phyloP scores from a whole-genome alignment of 192 early-diverging fungal genomes.

The Backusella morwellensis region DNA sequence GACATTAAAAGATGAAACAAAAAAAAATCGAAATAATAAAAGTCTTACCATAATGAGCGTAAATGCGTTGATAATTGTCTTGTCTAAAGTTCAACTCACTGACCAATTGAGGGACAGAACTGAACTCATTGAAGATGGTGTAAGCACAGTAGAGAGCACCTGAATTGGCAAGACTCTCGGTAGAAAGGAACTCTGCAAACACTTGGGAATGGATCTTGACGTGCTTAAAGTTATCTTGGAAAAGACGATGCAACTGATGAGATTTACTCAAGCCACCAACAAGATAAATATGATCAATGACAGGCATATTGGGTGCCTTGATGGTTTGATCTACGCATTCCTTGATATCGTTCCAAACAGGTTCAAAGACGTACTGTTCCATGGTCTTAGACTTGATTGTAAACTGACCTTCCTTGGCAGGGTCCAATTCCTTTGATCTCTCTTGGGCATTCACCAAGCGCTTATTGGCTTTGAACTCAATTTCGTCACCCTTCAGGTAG shows the following conservation, averaged over 20 bases:
- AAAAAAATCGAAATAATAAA: background rate
- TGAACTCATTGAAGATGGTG: background rate
- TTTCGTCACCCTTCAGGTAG: background rate
- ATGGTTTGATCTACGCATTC: background rate
- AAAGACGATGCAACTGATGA: background rate
- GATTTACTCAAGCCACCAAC: slow-evolving; percentile 3
- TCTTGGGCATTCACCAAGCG: background rate
- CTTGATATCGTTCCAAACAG: slow-evolving; percentile 1
- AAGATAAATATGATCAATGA: background rate
- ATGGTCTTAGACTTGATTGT: background rate
- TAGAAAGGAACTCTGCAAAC: background rate
- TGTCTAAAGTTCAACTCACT: background rate
- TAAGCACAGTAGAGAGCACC: background rate
- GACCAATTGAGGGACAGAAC: background rate
- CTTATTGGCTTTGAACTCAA: background rate
- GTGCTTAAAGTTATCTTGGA: background rate
- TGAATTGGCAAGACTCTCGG: background rate
- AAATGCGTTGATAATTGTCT: background rate
- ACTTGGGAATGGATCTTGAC: background rate
- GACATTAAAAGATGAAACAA: background rate
- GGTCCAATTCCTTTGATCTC: background rate
- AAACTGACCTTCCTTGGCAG: background rate
- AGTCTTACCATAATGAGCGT: background rate
- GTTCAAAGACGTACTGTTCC: background rate
- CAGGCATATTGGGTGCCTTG: background rate